Conservation (phyloP, 2,329 filamentous ascomycete genomes). For the Epichloe hybrida region DNA sequence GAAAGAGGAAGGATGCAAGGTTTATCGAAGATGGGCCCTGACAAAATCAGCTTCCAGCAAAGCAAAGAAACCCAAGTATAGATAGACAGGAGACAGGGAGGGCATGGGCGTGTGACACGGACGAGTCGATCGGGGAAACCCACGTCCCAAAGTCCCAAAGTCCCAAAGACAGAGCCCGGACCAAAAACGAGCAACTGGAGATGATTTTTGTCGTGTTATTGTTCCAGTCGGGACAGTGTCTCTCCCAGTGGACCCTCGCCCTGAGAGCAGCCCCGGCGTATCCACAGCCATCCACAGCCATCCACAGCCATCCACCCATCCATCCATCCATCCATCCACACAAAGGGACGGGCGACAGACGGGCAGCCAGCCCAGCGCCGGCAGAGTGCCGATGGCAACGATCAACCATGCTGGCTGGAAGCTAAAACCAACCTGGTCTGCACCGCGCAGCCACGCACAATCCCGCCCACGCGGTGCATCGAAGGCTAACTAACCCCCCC, state of each 20-base stretch:
- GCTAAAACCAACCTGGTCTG: background rate
- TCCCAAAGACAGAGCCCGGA: background rate
- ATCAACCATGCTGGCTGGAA: background rate
- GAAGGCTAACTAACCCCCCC: background rate
- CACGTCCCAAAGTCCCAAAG: background rate
- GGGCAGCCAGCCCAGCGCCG: background rate
- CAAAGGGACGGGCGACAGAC: background rate
- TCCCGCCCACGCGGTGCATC: background rate
- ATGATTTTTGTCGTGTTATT: constrained; percentile 2
- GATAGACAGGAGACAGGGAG: background rate
- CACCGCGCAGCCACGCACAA: too few species aligned
- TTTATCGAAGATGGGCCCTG: too few species aligned
- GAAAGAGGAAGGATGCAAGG: too few species aligned
- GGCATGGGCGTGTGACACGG: background rate
- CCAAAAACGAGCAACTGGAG: background rate
- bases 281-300: background rate
- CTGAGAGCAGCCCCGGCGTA: background rate
- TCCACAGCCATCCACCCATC: background rate
- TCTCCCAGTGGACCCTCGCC: background rate
- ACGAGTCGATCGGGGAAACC: background rate
- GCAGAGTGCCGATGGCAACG: constrained; percentile 5
- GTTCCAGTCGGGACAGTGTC: background rate
- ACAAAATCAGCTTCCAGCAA: too few species aligned
- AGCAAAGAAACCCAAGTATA: background rate
- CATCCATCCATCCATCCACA: too few species aligned